Conservation (phyloP, 805 yeast genomes). For the Candida michaelii region DNA sequence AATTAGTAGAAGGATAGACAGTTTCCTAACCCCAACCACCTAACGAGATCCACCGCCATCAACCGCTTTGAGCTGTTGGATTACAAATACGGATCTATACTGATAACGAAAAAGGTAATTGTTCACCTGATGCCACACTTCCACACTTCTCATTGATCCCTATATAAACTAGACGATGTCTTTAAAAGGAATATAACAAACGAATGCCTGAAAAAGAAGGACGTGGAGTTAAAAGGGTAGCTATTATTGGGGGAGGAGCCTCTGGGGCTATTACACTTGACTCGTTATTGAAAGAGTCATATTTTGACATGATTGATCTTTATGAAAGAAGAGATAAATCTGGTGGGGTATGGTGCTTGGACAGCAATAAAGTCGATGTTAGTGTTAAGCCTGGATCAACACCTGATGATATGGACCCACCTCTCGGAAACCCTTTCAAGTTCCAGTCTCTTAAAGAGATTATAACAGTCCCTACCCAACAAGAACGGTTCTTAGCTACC, state of each 20-base stretch:
- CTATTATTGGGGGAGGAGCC: slow-evolving; percentile 79
- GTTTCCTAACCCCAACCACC: too few relatives aligned
- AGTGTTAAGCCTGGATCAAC: neutral
- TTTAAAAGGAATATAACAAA: too few relatives aligned
- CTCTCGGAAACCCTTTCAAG: neutral
- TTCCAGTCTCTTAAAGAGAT: slow-evolving; percentile 6
- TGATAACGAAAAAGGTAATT: too few relatives aligned
- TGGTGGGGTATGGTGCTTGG: slow-evolving; percentile 75
- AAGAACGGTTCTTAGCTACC: slow-evolving; percentile 23
- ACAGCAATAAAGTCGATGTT: slow-evolving; percentile 23
- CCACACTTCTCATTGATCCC: too few relatives aligned
- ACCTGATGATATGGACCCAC: neutral
- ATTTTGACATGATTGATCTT: slow-evolving; percentile 48
- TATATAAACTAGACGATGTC: too few relatives aligned
- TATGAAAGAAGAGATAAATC: slow-evolving; percentile 56
- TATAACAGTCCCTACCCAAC: slow-evolving; percentile 3
- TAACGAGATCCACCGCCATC: too few relatives aligned
- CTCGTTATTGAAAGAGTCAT: slow-evolving; percentile 54
- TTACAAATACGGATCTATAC: too few relatives aligned
- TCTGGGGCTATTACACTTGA: slow-evolving; percentile 66
- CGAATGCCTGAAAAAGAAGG: too few relatives aligned
- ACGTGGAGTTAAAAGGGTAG: slow-evolving; percentile 36
- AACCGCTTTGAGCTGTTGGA: too few relatives aligned
- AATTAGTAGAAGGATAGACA: too few relatives aligned
- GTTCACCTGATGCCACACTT: neutral